phyloP scores from a whole-genome alignment of 352 stramenopile species.

The Pythium coloratum region DNA sequence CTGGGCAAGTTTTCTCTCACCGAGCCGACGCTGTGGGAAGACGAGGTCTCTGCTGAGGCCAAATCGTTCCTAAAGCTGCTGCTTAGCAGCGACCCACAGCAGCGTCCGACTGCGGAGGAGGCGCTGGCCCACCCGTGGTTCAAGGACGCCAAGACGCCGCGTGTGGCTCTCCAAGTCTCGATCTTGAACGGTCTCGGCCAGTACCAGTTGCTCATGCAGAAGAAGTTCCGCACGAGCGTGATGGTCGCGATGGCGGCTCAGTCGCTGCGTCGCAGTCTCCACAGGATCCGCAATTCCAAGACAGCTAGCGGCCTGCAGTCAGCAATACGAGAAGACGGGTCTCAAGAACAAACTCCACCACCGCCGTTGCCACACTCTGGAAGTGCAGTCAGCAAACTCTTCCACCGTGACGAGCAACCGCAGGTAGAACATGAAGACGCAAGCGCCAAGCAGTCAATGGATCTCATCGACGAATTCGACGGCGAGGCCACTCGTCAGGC shows the following conservation, averaged over 20 bases:
- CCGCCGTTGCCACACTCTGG: neutral
- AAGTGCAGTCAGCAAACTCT: conserved; percentile 12
- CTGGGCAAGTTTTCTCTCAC: conserved; percentile 44
- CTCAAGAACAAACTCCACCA: neutral
- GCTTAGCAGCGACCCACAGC: conserved; percentile 32
- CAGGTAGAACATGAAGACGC: neutral
- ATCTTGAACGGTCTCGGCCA: conserved; percentile 46
- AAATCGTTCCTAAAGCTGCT: conserved; percentile 47
- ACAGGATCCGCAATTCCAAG: conserved; percentile 40
- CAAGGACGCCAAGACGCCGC: conserved; percentile 40
- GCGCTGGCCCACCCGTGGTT: conserved; percentile 58
- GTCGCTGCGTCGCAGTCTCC: conserved; percentile 48
- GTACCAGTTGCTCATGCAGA: conserved; percentile 62
- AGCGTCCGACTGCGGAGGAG: conserved; percentile 35
- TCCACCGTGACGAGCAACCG: neutral
- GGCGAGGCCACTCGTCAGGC: conserved; percentile 13
- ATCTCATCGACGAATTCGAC: conserved; percentile 28
- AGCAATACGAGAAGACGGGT: neutral
- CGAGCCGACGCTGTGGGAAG: conserved; percentile 38
- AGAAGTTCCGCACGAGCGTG: conserved; percentile 69
- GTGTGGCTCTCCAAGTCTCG: conserved; percentile 47
- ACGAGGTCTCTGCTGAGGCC: conserved; percentile 44
- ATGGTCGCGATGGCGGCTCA: conserved; percentile 57
- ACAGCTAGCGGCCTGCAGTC: neutral
- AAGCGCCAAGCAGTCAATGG: conserved; percentile 22